Evolutionary conservation across 192 early-diverging fungal species (phyloP), one percentile per base, ranked within the genome.

Genomic region (Backusella luteola): DNA sequence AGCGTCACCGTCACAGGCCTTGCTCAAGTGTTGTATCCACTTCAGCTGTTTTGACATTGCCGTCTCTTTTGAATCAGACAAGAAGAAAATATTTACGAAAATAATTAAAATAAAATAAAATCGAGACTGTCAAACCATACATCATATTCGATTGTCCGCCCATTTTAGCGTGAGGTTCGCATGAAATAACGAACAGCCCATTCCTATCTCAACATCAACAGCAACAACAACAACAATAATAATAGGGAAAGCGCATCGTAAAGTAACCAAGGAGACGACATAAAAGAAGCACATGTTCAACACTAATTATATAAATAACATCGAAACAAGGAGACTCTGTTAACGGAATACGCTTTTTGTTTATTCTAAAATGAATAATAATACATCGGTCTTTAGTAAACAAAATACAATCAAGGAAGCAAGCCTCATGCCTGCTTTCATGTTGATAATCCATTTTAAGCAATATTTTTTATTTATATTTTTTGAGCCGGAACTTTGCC

Each of bases 1-100:
- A 19, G 35, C 8, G 36, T 76, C 75, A 19, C 53, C 41, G 29
- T 76, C 74, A 23, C 79, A 80, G 17, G 69, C 73, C 29, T 70
- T 74, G 46, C 72, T 32, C 36, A 80, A 56, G 44, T 49, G 44
- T 32, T 71, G 26, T 14, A 73, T 41, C 76, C 69, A 73, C 42
- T 44, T 36, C 7, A 63, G 9, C 12, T 63, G 56, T 12, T 56
- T 56, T 56, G 53, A 26, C 53, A 56, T 53, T 59, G 23, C n/a
- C n/a, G 49, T 52, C n/a, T 21, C 19, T 9, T 44, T 49, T 4
- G 19, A n/a, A 15, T n/a, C 6, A 6, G 21, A 14, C 3, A 59
- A 23, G 1, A 23, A 9, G 2, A 23, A 59, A 26, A 4, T 26
- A 9, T 32, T 32, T 32, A 59, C 3, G 3, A 23, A 3, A 59